Evolutionary conservation across 345 rosid species (phyloP), one percentile per base, ranked within the genome.

Genomic region (Kernera saxatilis): DNA sequence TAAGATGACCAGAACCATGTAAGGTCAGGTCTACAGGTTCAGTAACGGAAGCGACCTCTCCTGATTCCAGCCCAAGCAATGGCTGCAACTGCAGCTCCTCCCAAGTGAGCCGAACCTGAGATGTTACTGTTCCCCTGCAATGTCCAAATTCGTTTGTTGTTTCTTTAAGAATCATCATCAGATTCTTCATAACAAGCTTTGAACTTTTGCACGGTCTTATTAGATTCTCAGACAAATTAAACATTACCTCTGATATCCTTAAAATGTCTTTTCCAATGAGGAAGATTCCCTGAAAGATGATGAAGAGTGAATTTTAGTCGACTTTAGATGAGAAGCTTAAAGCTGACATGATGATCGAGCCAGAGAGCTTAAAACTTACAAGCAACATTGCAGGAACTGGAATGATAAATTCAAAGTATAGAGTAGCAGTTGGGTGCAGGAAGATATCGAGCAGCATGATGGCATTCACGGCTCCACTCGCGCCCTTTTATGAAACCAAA

Each of bases 391-490:
- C 98, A 15, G 96, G 98, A 73, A 90, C 85, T 9, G 98, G 98
- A 62, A 93, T 79, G 60, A 93, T 58, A 62, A 90, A 87, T 0
- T 90, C 86, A 0, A 93, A 39, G 80, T 77, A 83, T 15, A 93
- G 59, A 33, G 93, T 93, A 18, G 94, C 85, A 58, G 23, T 89
- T 41, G 98, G 97, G 76, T 83, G 67, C 70, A 93, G 76, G 82
- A 93, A 88, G 82, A 93, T 93, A 55, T 84, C 84, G 11, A 93
- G 95, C 75, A 91, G 83, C 88, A 91, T 81, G 70, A 93, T 86
- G 62, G 97, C 99, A 75, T 87, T 87, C 66, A 93, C 97, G 19
- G 97, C 96, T 56, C 93, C 98, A 62, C 96, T 93, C 14, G 97
- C 93, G 1, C 97, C 98, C 92, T 93, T 45, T 76, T 9, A 71